Evolutionary conservation across 2,329 filamentous ascomycete genomes (phyloP).

Genomic region (Grosmannia serpens): DNA sequence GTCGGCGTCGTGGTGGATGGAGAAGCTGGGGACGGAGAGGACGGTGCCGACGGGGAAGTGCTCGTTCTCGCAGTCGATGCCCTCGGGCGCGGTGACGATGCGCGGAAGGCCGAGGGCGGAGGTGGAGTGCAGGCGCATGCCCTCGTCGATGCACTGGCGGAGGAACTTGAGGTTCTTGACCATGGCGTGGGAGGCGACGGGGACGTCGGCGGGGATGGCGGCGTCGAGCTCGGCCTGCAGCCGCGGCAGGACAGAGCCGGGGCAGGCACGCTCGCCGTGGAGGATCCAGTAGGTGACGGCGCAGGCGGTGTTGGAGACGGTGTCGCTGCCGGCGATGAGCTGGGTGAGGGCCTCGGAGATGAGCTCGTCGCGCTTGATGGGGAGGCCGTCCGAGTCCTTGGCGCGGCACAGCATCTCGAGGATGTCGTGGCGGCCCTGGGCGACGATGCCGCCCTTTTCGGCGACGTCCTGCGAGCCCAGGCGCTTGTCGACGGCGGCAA

Average conservation of each 20-base stretch:
- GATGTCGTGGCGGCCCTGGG: constrained; percentile 9
- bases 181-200: constrained; percentile 2
- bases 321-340: constrained; percentile 10
- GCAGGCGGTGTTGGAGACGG: constrained; percentile 10
- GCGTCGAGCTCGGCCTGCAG: constrained; percentile 9
- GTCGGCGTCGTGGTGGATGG: constrained; percentile 8
- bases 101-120: constrained; percentile 10
- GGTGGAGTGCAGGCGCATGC: constrained; percentile 9
- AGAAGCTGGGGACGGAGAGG: constrained; percentile 9
- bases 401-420: constrained; percentile 9
- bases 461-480: constrained; percentile 4
- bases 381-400: constrained; percentile 4
- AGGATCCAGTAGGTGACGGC: constrained; percentile 11
- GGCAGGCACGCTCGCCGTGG: constrained; percentile 6
- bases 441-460: constrained; percentile 1
- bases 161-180: constrained; percentile 7
- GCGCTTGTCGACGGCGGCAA: constrained; percentile 9
- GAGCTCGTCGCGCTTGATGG: constrained; percentile 6
- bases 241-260: constrained; percentile 5
- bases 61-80: constrained; percentile 1
- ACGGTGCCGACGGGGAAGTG: constrained; percentile 9
- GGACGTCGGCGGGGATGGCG: background rate
- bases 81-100: constrained; percentile 8
- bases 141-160: constrained; percentile 10
- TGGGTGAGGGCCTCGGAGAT: constrained; percentile 10